A percentile compares a stretch with the other conserved stretches of the same genome.
Evolutionary conservation across 177 flowering plant genomes (phyloP).

Genomic region (Telopea speciosissima): DNA sequence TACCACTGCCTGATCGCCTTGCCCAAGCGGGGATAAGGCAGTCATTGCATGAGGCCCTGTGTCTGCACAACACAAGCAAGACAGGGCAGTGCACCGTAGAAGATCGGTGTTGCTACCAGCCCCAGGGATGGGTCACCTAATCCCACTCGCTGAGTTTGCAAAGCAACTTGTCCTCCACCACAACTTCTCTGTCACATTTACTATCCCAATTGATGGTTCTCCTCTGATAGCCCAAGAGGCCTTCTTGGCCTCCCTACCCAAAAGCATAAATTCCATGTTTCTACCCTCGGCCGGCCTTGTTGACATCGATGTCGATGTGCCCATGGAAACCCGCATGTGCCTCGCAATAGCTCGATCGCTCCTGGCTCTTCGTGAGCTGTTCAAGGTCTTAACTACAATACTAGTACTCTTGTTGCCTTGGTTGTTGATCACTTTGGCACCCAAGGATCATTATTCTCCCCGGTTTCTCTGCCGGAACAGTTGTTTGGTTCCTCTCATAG

Average conservation of each 20-base stretch:
- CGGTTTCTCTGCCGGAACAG: too few species aligned
- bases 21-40: too few species aligned
- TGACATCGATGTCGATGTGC: constrained; percentile 19
- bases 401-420: constrained; percentile 10
- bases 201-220: constrained; percentile 31
- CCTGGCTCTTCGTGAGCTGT: constrained; percentile 21
- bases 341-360: constrained; percentile 25
- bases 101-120: too few species aligned
- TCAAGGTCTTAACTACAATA: constrained; percentile 3
- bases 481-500: too few species aligned
- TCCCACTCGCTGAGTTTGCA: constrained; percentile 45
- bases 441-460: too few species aligned
- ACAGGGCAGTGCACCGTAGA: too few species aligned
- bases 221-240: constrained; percentile 11
- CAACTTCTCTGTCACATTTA: constrained; percentile 26
- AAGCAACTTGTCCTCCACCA: constrained; percentile 28
- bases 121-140: constrained; percentile 57
- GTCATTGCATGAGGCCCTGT: too few species aligned
- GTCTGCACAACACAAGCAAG: too few species aligned
- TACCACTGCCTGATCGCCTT: too few species aligned
- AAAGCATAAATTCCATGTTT: constrained; percentile 7
- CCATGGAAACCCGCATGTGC: constrained; percentile 25
- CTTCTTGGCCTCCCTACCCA: background rate
- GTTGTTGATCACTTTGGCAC: constrained; percentile 28
- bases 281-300: constrained; percentile 25